phyloP scores from a whole-genome alignment of 2,329 filamentous ascomycete genomes.

The Colletotrichum zoysiae region DNA sequence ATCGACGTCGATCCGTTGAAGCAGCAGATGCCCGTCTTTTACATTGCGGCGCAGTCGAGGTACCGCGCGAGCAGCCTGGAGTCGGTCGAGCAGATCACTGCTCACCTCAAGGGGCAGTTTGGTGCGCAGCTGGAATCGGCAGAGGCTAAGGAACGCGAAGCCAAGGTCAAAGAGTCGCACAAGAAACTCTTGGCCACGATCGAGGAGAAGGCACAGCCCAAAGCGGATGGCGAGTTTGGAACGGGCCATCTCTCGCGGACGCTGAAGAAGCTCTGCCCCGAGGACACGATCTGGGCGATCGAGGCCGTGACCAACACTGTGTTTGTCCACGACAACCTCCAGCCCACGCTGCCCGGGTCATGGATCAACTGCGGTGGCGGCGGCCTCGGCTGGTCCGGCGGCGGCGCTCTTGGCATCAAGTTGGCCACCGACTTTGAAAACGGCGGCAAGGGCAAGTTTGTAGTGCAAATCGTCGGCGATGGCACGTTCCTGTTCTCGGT shows the following conservation, averaged over 20 bases:
- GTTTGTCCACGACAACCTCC: constrained; percentile 78
- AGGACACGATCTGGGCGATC: constrained; percentile 77
- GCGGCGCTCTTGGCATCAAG: constrained; percentile 81
- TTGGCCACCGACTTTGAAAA: constrained; percentile 67
- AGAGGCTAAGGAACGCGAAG: constrained; percentile 59
- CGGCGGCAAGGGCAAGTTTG: constrained; percentile 61
- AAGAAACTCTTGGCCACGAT: constrained; percentile 71
- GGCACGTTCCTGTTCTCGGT: constrained; percentile 69
- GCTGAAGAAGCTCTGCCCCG: constrained; percentile 51
- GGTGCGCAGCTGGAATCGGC: constrained; percentile 54
- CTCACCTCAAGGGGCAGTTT: constrained; percentile 65
- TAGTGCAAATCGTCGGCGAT: constrained; percentile 69
- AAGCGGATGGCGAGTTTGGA: constrained; percentile 65
- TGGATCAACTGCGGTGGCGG: constrained; percentile 88
- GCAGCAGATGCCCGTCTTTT: constrained; percentile 80
- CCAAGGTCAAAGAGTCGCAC: constrained; percentile 69
- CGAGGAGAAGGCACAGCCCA: constrained; percentile 66
- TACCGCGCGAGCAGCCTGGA: constrained; percentile 76
- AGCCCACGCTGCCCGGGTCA: constrained; percentile 74
- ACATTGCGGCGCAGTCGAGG: constrained; percentile 73
- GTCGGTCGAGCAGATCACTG: constrained; percentile 77
- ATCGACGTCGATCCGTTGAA: constrained; percentile 76
- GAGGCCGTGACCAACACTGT: constrained; percentile 82
- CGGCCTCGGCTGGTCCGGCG: constrained; percentile 85
- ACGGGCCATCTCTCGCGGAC: constrained; percentile 55